Percentiles rank a stretch among this genome's conserved stretches.
These are phyloP conservation scores for Chrysanthemum lavandulifolium DNA, from an alignment of 129 eudicot species.

Conservation along the genomic window DNA sequence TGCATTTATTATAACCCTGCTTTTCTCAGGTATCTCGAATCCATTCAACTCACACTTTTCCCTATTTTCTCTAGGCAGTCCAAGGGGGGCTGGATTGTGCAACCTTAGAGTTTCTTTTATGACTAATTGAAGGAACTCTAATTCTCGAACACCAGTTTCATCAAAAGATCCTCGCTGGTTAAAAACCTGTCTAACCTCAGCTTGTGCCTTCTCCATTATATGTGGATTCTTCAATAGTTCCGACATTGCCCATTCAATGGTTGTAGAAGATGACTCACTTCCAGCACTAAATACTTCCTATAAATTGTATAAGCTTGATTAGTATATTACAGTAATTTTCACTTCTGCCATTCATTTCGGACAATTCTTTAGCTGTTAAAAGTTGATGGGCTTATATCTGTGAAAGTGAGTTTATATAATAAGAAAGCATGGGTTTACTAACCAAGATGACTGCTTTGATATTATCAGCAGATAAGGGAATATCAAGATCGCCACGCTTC, in stretches of 20 bases:
- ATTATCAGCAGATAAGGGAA: constrained; percentile 32
- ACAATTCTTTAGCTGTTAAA: no score
- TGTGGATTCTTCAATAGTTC: constrained; percentile 24
- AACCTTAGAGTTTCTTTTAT: constrained; percentile 25
- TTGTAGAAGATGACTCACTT: constrained; percentile 24
- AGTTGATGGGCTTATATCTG: neutral
- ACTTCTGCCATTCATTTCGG: no score
- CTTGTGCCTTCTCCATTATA: constrained; percentile 19
- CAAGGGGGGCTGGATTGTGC: constrained; percentile 21
- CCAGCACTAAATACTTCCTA: constrained; percentile 26
- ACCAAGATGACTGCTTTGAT: constrained; percentile 52
- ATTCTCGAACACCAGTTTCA: constrained; percentile 11
- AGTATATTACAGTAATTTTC: neutral
- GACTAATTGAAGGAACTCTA: constrained; percentile 11
- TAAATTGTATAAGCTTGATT: constrained; percentile 4
- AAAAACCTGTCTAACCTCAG: constrained; percentile 14
- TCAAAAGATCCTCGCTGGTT: neutral
- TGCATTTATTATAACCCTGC: constrained; percentile 16
- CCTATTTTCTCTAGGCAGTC: constrained; percentile 22
- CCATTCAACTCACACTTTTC: constrained; percentile 17
- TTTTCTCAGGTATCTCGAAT: constrained; percentile 19
- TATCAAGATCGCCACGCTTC: constrained; percentile 31
- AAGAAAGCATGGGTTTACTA: constrained; percentile 24
- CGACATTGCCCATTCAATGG: constrained; percentile 23
- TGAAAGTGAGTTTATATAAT: no score